Evolutionary conservation across 306 rosid genomes (phyloP).

Genomic region (Fragaria vesca): DNA sequence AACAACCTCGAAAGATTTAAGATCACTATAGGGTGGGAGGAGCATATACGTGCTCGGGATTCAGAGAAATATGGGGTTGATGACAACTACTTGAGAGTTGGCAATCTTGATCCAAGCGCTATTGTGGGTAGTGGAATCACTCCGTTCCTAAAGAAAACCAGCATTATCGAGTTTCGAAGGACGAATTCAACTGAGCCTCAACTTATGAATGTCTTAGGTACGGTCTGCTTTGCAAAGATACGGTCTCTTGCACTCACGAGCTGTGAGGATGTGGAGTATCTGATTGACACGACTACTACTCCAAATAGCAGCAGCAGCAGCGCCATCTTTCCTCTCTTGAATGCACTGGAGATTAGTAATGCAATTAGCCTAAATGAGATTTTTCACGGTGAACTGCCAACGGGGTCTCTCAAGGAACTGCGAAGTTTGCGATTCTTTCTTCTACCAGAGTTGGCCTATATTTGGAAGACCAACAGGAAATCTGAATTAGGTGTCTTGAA

Average conservation of each 20-base stretch:
- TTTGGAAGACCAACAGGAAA: neutral
- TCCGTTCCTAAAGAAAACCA: neutral
- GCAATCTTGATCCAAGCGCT: neutral
- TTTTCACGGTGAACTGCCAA: conserved; percentile 1
- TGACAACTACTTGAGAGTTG: neutral
- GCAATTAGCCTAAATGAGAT: neutral
- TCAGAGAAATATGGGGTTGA: no score
- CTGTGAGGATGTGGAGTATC: neutral
- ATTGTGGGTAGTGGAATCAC: neutral
- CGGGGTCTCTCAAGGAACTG: neutral
- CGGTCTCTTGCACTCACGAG: neutral
- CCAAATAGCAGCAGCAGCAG: neutral
- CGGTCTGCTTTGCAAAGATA: neutral
- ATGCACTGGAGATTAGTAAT: neutral
- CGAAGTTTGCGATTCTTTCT: neutral
- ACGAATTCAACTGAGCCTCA: neutral
- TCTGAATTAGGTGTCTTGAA: no score
- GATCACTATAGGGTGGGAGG: neutral
- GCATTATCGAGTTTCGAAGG: neutral
- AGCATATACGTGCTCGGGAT: no score
- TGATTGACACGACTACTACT: neutral
- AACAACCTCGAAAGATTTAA: neutral
- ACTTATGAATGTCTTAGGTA: neutral
- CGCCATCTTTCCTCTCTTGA: neutral
- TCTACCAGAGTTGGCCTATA: neutral